These are phyloP conservation scores for Microdochium bolleyi DNA, from an alignment of 2,329 filamentous ascomycete species.

Conservation along the genomic window DNA sequence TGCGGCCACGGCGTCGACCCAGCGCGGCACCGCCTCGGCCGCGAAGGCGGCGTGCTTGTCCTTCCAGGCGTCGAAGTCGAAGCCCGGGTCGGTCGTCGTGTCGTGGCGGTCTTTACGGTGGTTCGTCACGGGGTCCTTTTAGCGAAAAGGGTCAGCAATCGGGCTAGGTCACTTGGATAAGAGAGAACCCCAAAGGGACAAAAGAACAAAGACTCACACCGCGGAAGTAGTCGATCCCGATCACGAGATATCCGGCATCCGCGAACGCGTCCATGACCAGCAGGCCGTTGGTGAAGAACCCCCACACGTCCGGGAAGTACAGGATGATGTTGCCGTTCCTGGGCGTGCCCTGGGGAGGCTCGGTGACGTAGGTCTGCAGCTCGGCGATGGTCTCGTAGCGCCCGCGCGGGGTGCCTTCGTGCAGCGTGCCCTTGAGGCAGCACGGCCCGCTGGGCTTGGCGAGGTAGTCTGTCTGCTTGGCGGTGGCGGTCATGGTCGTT, in stretches of 20 bases:
- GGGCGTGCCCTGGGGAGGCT: slow-evolving; percentile 6
- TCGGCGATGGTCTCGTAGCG: slow-evolving; percentile 8
- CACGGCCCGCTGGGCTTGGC: slow-evolving; percentile 13
- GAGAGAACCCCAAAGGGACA: too few relatives aligned
- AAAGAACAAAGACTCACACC: slow-evolving; percentile 19
- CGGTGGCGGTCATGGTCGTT: neutral
- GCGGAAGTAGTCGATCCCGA: slow-evolving; percentile 36
- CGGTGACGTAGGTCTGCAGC: slow-evolving; percentile 15
- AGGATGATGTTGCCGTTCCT: slow-evolving; percentile 28
- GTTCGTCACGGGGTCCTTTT: slow-evolving; percentile 33
- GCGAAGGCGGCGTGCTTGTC: slow-evolving; percentile 34
- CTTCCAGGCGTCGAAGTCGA: slow-evolving; percentile 41
- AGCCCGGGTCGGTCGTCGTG: slow-evolving; percentile 22
- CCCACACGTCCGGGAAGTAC: slow-evolving; percentile 37
- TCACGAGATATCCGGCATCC: slow-evolving; percentile 30
- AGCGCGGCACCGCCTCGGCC: slow-evolving; percentile 30
- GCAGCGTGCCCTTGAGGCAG: slow-evolving; percentile 14
- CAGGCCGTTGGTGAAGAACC: slow-evolving; percentile 31
- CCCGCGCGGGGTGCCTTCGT: slow-evolving; percentile 15
- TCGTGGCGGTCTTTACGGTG: slow-evolving; percentile 23
- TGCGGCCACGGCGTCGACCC: slow-evolving; percentile 28
- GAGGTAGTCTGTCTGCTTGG: slow-evolving; percentile 4
- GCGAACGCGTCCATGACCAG: slow-evolving; percentile 39
- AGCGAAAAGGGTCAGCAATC: too few relatives aligned
- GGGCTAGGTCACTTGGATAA: too few relatives aligned